Conservation (phyloP, 768 basidiomycete genomes). For the Boletus patriciae region DNA sequence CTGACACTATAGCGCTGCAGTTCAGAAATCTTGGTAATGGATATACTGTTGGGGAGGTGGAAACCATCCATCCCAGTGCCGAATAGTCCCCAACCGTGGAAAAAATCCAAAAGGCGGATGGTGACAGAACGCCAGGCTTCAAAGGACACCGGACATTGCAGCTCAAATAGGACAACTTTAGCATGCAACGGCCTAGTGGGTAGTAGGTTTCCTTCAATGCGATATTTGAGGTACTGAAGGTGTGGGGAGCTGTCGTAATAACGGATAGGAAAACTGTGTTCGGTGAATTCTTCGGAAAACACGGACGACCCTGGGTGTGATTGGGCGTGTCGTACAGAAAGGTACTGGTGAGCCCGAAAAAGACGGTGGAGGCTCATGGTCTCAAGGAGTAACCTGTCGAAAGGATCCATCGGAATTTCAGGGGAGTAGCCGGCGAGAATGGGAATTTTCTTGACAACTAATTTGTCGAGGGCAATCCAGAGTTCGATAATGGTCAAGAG, state of each 20-base stretch:
- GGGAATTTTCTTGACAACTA: too few relatives aligned
- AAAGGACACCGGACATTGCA: neutral
- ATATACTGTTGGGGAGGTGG: too few relatives aligned
- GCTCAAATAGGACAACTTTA: neutral
- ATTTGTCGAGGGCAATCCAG: too few relatives aligned
- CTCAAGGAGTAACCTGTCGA: neutral
- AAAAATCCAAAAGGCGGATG: neutral
- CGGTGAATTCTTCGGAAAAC: neutral
- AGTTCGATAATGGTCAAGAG: too few relatives aligned
- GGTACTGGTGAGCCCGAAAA: neutral
- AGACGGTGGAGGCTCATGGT: neutral
- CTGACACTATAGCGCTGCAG: neutral
- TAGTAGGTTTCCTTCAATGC: neutral
- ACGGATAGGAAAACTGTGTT: neutral
- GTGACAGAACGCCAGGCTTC: neutral
- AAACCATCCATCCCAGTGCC: too few relatives aligned
- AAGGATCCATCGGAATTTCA: neutral
- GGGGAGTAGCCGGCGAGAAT: too few relatives aligned
- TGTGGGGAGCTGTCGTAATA: neutral
- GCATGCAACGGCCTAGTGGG: neutral
- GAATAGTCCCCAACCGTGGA: neutral
- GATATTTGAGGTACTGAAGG: neutral
- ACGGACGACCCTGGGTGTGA: neutral
- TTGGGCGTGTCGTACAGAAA: neutral
- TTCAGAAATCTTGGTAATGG: neutral